These are phyloP conservation scores for Hortiboletus campestris DNA, from an alignment of 768 basidiomycete species.

Conservation along the genomic window DNA sequence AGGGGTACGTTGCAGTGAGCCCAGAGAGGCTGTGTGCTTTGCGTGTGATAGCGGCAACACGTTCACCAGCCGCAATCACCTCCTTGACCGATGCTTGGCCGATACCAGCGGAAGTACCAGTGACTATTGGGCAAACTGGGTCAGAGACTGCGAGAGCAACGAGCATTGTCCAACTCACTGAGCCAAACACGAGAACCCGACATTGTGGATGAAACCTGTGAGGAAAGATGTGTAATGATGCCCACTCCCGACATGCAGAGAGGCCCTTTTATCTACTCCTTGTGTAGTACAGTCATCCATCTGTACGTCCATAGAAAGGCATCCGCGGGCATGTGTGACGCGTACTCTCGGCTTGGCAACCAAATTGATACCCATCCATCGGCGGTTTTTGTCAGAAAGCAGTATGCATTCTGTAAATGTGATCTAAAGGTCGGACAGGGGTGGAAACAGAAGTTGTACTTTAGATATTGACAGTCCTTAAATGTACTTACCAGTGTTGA, in stretches of 20 bases:
- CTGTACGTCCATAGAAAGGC: background rate
- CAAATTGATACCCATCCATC: no score
- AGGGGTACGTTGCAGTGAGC: conserved; percentile 13
- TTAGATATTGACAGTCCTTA: no score
- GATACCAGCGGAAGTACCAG: conserved; percentile 41
- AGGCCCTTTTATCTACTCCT: conserved; percentile 11
- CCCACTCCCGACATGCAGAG: background rate
- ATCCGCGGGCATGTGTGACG: background rate
- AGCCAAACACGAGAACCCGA: conserved; percentile 24
- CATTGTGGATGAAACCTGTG: conserved; percentile 6
- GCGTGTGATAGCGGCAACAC: conserved; percentile 28
- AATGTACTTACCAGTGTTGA: no score
- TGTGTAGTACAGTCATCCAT: background rate
- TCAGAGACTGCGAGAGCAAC: background rate
- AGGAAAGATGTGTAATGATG: background rate
- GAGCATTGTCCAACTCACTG: conserved; percentile 4
- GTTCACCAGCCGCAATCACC: conserved; percentile 26
- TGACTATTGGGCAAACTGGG: conserved; percentile 28
- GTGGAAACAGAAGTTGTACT: no score
- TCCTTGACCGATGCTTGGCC: conserved; percentile 33
- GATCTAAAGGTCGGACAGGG: no score
- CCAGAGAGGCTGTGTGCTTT: conserved; percentile 20
- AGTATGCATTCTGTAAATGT: no score
- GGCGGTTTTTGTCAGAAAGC: no score
- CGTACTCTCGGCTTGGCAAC: background rate